Evolutionary conservation across 176 grass and related monocot species (phyloP), one percentile per base, ranked within the genome.

Genomic region (Bothriochloa decipiens): DNA sequence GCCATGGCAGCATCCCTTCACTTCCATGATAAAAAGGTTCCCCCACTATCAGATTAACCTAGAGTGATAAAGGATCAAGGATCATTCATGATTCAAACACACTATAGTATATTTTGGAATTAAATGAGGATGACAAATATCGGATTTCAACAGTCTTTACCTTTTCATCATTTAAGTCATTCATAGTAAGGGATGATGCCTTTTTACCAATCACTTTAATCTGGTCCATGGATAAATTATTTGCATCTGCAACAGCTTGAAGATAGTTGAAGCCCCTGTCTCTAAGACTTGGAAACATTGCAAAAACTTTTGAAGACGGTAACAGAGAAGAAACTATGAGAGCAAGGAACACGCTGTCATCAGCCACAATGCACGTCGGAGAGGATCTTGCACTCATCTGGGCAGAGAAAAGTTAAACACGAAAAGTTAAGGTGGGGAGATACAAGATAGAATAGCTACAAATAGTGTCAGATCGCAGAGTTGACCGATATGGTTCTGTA

Each of bases 1-100:
- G 95, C 92, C 92, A 98, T 7, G 92, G 95, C 53, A 98, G 90
- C 82, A 89, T 88, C 62, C 92, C 87, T 82, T 98, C 95, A 86
- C 85, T 87, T 80, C 92, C 95, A 70, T 82, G 88, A 84, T 95
- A 98, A 86, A 95, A 98, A 62, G 95, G 92, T 68, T 95, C 95
- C 27, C 84, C 92, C 41, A 95, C 85, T 16, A 98, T 71, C 66
- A 98, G 39, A 70, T 98, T 81, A 88, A 91, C 75, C 95, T 98
- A 74, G 63, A 88, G 42, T 33, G 23, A 81, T 86, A 72, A 69
- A 84, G 67, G 26, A 66, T 41, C 26, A 27, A 81, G 20, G 70
- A 8, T 53, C 26, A 83, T 75, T 76, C 35, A 43, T 35, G 47
- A 46, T 37, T 55, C 18, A 81, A 18, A 45, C 75, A n/a, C n/a